Evolutionary conservation across 352 stramenopile genomes (phyloP).

Genomic region (Nothophytophthora sp.): DNA sequence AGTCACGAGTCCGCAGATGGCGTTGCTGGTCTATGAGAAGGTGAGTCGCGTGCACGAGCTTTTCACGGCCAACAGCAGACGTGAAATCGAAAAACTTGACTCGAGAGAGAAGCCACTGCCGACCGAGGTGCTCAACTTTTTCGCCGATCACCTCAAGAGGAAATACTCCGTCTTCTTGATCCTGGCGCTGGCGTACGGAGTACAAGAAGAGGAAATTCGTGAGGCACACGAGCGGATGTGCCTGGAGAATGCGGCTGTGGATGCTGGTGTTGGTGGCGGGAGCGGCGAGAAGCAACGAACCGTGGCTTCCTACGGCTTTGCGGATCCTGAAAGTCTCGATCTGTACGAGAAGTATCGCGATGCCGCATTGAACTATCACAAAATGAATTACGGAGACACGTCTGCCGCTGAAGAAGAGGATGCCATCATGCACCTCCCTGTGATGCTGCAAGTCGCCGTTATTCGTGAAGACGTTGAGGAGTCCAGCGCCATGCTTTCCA

Average conservation of each 20-base stretch:
- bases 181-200: conserved; percentile 71
- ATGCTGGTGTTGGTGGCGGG: conserved; percentile 75
- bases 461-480: conserved; percentile 76
- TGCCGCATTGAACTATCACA: conserved; percentile 78
- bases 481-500: conserved; percentile 67
- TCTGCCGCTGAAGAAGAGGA: conserved; percentile 82
- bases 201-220: conserved; percentile 79
- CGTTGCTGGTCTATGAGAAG: conserved; percentile 88
- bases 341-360: conserved; percentile 88
- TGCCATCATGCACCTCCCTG: conserved; percentile 88
- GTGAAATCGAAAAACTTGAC: conserved; percentile 69
- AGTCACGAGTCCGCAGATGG: conserved; percentile 78
- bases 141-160: conserved; percentile 82
- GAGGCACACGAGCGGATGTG: conserved; percentile 84
- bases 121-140: conserved; percentile 78
- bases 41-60: conserved; percentile 88
- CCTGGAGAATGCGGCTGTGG: conserved; percentile 67
- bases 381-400: conserved; percentile 87
- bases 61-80: conserved; percentile 76
- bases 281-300: conserved; percentile 54
- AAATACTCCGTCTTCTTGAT: conserved; percentile 91
- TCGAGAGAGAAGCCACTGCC: conserved; percentile 41
- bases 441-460: conserved; percentile 84
- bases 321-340: conserved; percentile 73
- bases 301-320: conserved; percentile 67